These are phyloP conservation scores for Neodidymelliopsis sp. DNA, from an alignment of 2,329 filamentous ascomycete genomes.

Conservation along the genomic window DNA sequence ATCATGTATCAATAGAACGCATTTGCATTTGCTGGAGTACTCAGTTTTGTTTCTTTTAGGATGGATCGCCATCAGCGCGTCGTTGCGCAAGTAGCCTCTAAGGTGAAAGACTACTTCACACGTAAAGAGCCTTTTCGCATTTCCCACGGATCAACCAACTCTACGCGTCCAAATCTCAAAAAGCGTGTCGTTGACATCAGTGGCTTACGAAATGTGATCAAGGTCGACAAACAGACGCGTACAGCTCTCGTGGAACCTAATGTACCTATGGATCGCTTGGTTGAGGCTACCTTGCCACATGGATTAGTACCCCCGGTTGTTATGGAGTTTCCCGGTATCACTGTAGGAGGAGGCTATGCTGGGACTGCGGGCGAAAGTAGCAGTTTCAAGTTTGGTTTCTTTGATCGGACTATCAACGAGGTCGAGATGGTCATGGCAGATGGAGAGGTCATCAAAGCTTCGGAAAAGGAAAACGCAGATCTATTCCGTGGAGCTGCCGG, in stretches of 20 bases:
- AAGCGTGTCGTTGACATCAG: slow-evolving; percentile 69
- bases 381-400: slow-evolving; percentile 72
- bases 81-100: slow-evolving; percentile 56
- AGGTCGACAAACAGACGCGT: slow-evolving; percentile 61
- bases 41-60: slow-evolving; percentile 5
- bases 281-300: slow-evolving; percentile 63
- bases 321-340: slow-evolving; percentile 78
- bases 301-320: slow-evolving; percentile 70
- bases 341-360: slow-evolving; percentile 71
- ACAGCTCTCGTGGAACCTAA: slow-evolving; percentile 74
- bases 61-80: slow-evolving; percentile 54
- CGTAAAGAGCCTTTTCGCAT: slow-evolving; percentile 71
- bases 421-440: slow-evolving; percentile 72
- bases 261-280: slow-evolving; percentile 71
- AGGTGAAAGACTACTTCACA: slow-evolving; percentile 59
- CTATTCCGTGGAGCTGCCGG: slow-evolving; percentile 71
- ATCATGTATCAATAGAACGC: slow-evolving; percentile 28
- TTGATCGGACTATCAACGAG: slow-evolving; percentile 67
- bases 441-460: slow-evolving; percentile 64
- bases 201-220: slow-evolving; percentile 67
- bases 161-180: slow-evolving; percentile 65
- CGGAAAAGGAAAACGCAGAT: slow-evolving; percentile 62
- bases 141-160: slow-evolving; percentile 79
- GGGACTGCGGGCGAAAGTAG: slow-evolving; percentile 74
- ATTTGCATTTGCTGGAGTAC: slow-evolving; percentile 20